These are phyloP conservation scores for Candida sphagnicola DNA, from an alignment of 805 yeast genomes.

Conservation along the genomic window DNA sequence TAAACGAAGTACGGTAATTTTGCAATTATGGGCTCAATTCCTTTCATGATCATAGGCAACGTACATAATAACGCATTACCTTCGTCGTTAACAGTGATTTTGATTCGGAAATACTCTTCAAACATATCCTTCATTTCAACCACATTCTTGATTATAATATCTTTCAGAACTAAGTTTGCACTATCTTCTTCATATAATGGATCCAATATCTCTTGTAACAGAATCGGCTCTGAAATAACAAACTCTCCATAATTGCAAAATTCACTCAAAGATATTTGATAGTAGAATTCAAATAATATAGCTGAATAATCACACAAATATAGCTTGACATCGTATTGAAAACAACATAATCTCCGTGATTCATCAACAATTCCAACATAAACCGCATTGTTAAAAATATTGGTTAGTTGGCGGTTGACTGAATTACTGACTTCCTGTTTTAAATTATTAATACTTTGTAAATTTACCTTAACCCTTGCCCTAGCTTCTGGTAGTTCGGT, in stretches of 20 bases:
- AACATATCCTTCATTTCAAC: slow-evolving; percentile 70
- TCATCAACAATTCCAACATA: slow-evolving; percentile 84
- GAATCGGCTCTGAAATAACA: slow-evolving; percentile 18
- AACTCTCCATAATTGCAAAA: slow-evolving; percentile 75
- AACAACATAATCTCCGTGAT: slow-evolving; percentile 64
- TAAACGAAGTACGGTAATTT: slow-evolving; percentile 68
- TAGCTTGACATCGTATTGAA: slow-evolving; percentile 78
- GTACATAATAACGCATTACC: slow-evolving; percentile 36
- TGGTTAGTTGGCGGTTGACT: slow-evolving; percentile 54
- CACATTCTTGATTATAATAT: slow-evolving; percentile 14
- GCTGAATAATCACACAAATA: slow-evolving; percentile 79
- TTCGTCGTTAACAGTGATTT: slow-evolving; percentile 28
- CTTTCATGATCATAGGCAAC: slow-evolving; percentile 67
- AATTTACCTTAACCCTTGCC: slow-evolving; percentile 38
- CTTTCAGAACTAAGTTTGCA: slow-evolving; percentile 10
- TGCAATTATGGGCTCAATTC: slow-evolving; percentile 55
- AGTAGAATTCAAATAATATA: slow-evolving; percentile 63
- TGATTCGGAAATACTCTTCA: slow-evolving; percentile 69
- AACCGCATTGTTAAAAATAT: slow-evolving; percentile 62
- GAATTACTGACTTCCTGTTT: slow-evolving; percentile 44
- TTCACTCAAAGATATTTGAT: slow-evolving; percentile 73
- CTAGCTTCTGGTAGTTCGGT: slow-evolving; percentile 3
- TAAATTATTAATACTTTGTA: slow-evolving; percentile 58
- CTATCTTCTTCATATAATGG: slow-evolving; percentile 24
- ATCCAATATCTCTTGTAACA: slow-evolving; percentile 30